These are phyloP conservation scores for Talaromyces sp. DNA, from an alignment of 2,329 filamentous ascomycete species.

Conservation along the genomic window DNA sequence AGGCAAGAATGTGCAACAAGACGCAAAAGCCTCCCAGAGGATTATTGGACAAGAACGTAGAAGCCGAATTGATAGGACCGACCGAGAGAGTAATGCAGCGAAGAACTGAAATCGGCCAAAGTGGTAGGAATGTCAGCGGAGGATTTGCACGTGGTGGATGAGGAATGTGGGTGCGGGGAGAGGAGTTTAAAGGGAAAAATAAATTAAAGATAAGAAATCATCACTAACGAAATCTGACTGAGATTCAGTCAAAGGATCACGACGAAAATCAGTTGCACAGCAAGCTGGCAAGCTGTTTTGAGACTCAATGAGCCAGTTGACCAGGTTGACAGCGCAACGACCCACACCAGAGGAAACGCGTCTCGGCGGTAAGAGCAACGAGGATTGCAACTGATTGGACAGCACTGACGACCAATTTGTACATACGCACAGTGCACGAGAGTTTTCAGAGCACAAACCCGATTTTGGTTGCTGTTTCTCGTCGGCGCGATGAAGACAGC, in stretches of 20 bases:
- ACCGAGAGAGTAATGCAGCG: background rate
- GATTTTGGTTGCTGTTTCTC: background rate
- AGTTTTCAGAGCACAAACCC: background rate
- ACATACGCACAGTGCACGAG: background rate
- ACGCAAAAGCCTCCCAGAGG: constrained; percentile 13
- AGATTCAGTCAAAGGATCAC: constrained; percentile 2
- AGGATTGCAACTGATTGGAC: background rate
- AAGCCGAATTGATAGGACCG: background rate
- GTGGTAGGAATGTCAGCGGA: constrained; percentile 14
- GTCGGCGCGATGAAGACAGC: background rate
- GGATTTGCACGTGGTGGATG: constrained; percentile 12
- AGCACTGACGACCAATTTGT: background rate
- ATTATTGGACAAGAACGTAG: constrained; percentile 5
- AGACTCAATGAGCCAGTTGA: constrained; percentile 5
- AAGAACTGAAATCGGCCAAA: background rate
- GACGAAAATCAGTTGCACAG: constrained; percentile 4
- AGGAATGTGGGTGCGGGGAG: constrained; percentile 16
- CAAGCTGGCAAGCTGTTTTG: constrained; percentile 11
- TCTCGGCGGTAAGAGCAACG: constrained; percentile 1
- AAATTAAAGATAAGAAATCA: constrained; percentile 5
- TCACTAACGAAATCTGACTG: constrained; percentile 5
- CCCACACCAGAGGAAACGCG: constrained; percentile 11
- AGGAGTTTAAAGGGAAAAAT: background rate
- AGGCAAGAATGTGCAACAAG: background rate
- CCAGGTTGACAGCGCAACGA: constrained; percentile 12